Evolutionary conservation across 2,329 filamentous ascomycete genomes (phyloP), one percentile per base, ranked within the genome.

Genomic region (Penicillium olsonii): DNA sequence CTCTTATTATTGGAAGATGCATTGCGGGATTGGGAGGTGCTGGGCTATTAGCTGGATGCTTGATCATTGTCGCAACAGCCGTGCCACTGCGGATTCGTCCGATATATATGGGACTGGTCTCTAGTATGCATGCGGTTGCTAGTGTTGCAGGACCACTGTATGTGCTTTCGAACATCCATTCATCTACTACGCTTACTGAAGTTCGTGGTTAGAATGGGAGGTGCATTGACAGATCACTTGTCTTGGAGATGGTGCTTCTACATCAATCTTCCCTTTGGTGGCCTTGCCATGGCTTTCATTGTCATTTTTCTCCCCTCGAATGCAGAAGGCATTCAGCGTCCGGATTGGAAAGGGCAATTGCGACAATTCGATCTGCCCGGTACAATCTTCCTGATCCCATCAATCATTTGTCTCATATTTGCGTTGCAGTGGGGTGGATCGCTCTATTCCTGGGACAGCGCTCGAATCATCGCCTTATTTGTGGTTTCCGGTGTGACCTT

Each of bases 1-100:
- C 67, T 1, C 52, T 76, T 19, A 75, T 76, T 42, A 56, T 73
- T 15, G 73, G 72, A 1, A 63, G 74, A 12, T 69, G 70, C 0
- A 63, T 74, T 29, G 61, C 65, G 1, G 71, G 71, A 14, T 33
- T 69, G 11, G 71, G 71, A 17, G 65, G 57, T 8, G 65, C 68
- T 1, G 70, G 71, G 56, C 5, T 55, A 57, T 27, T 35, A 2
- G 17, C 33, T 8, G 33, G 33, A 4, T 17, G 15, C 15, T 17
- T 35, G 15, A 17, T 35, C 10, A 18, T 35, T 11, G 33, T 35
- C 5, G 33, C 33, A 35, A 35, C 15, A 7, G 7, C 33, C 8
- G 33, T 35, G 2, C 33, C 33, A 42, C 47, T 20, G 50, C 48
- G 1, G 39, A 41, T 7, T 48, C 55, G 9, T 3, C 33, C 8